A percentile compares a stretch with the other conserved stretches of the same genome.
phyloP scores from a whole-genome alignment of 495 filamentous ascomycete species.

The Penicillium riverlandense region DNA sequence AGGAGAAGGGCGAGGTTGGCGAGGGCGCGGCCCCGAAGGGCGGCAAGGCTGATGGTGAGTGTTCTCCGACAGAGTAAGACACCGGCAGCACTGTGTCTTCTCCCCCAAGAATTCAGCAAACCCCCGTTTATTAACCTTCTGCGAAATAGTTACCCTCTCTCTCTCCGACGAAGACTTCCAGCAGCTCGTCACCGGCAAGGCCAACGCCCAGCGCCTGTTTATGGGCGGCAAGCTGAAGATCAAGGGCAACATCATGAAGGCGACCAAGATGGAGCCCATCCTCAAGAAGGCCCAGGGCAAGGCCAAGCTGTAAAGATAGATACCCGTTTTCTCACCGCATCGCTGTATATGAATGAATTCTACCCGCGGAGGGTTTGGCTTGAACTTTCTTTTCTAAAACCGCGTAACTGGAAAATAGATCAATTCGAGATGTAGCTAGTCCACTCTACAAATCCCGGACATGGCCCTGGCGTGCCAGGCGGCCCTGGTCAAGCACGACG shows the following conservation, averaged over 20 bases:
- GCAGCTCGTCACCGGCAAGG: slow-evolving; percentile 76
- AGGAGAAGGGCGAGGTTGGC: slow-evolving; percentile 76
- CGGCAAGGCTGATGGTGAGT: slow-evolving; percentile 75
- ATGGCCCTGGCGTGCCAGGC: slow-evolving; percentile 32
- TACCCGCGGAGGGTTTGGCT: not conserved
- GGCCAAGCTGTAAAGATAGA: slow-evolving; percentile 67
- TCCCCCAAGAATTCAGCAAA: not conserved
- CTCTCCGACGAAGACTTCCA: slow-evolving; percentile 84
- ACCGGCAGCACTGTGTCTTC: not conserved
- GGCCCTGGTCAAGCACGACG: slow-evolving; percentile 62
- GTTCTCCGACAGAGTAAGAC: not conserved
- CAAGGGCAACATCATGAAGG: slow-evolving; percentile 98
- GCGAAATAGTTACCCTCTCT: slow-evolving; percentile 61
- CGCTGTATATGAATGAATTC: slow-evolving; percentile 1
- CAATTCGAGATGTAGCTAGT: slow-evolving; percentile 46
- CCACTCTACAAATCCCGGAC: slow-evolving; percentile 15
- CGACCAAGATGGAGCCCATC: slow-evolving; percentile 92
- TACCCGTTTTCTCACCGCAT: slow-evolving; percentile 18
- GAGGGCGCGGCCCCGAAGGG: slow-evolving; percentile 61
- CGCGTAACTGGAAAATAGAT: slow-evolving; percentile 9
- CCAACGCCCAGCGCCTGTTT: slow-evolving; percentile 90
- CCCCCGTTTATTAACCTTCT: too few relatives aligned
- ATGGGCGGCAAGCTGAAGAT: slow-evolving; percentile 97
- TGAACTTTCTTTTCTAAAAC: not conserved
- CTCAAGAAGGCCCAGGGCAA: slow-evolving; percentile 83